phyloP scores from a whole-genome alignment of 202 grass and related monocot genomes.

The Panicum virgatum region DNA sequence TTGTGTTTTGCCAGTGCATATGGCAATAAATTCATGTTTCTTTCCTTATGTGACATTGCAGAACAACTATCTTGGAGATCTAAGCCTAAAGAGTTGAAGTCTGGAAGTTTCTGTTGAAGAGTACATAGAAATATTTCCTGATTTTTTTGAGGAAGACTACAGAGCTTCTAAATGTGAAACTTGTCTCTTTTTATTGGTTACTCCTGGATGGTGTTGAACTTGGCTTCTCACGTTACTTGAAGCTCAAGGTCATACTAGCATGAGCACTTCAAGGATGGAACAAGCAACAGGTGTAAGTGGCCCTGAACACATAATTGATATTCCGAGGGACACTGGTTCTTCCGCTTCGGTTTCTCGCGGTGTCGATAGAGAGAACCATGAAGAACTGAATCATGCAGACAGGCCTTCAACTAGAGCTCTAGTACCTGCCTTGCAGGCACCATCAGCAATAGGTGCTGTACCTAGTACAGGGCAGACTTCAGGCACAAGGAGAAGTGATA shows the following conservation, averaged over 20 bases:
- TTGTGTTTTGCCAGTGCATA: background rate
- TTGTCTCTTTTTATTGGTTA: slow-evolving; percentile 17
- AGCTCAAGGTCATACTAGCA: slow-evolving; percentile 35
- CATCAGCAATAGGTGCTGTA: slow-evolving; percentile 48
- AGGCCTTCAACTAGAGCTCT: slow-evolving; percentile 55
- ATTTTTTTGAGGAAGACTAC: slow-evolving; percentile 3
- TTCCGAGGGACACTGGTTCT: slow-evolving; percentile 55
- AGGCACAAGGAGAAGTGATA: slow-evolving; percentile 61
- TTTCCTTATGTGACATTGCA: slow-evolving; percentile 5
- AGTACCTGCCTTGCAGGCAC: slow-evolving; percentile 55
- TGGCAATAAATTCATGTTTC: slow-evolving; percentile 2
- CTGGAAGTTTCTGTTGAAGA: slow-evolving; percentile 23
- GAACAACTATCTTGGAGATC: slow-evolving; percentile 11
- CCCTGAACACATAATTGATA: slow-evolving; percentile 70
- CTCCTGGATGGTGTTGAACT: slow-evolving; percentile 32
- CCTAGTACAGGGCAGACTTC: slow-evolving; percentile 57
- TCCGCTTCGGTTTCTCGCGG: slow-evolving; percentile 38
- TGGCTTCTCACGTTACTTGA: slow-evolving; percentile 8
- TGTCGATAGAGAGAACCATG: slow-evolving; percentile 55
- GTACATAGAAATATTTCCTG: background rate
- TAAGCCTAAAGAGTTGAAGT: slow-evolving; percentile 16
- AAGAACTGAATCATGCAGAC: slow-evolving; percentile 37
- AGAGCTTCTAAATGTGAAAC: slow-evolving; percentile 15
- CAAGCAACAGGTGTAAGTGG: slow-evolving; percentile 42
- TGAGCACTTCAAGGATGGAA: slow-evolving; percentile 48